Base-by-base conservation (phyloP, 495 filamentous ascomycete species). In the Lasiosphaeria miniovina region DNA sequence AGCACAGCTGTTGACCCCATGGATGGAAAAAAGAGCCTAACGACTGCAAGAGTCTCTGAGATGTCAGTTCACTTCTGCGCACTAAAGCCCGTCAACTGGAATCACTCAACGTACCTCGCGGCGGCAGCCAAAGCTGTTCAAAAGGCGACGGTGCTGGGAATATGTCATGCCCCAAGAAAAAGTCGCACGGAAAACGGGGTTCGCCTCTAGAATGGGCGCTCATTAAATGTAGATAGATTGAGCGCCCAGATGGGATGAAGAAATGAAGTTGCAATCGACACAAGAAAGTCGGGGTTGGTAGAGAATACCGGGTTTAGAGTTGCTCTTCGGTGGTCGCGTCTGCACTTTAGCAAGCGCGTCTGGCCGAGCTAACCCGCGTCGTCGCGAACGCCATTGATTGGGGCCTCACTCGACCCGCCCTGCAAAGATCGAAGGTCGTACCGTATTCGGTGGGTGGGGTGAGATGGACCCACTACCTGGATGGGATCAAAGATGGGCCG, bases 401-500 rank as follows among this genome's bases (percentile, higher is more conserved):
- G 15, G n/a, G 17, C 32, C 49, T 6, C 14, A 15, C 46, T 51
- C 5, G 17, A 8, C 17, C 49, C 49, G 11, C 49, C 11, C 49
- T 51, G 49, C 8, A 46, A 46, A 46, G 24, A 24, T 24, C 43
- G 12, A 46, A 46, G 2, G 11, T n/a, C 43, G 15, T 4, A 46
- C 7, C 12, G 38, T 41, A 52, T 4, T 34, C 9, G 31, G 49
- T 32, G 12, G 6, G 31, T 52, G n/a, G 31, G 49, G 10, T 8
- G n/a, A 31, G 11, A 32, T 6, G 36, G 4, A 40, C 15, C 35
- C 41, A n/a, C 4, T 0, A 31, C 10, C 45, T 14, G 24, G 15
- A 17, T 55, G 38, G 66, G 67, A 69, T 68, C 60, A 70, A 70
- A 58, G 58, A 71, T 65, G 34, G 36, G n/a, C 69, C 65, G 66